Conservation (phyloP, 2,329 filamentous ascomycete species). For the Lomentospora prolificans region DNA sequence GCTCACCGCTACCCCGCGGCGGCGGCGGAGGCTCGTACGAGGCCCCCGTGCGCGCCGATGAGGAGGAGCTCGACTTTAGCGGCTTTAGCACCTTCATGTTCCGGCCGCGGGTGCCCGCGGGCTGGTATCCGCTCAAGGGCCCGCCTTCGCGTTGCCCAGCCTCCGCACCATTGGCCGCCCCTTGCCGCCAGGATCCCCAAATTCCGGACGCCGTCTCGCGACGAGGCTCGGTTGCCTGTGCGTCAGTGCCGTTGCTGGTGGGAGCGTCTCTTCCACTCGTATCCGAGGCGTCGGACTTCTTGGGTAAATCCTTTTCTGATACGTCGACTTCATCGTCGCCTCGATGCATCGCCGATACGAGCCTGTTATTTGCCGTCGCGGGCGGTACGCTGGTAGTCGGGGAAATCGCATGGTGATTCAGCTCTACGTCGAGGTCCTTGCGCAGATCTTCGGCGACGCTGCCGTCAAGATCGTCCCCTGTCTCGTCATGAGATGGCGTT, state of each 20-base stretch:
- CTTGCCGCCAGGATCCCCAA: conserved; percentile 63
- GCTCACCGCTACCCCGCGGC: not conserved
- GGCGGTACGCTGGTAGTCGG: conserved; percentile 9
- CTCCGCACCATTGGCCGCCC: conserved; percentile 37
- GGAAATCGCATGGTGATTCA: conserved; percentile 2
- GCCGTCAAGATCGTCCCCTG: conserved; percentile 21
- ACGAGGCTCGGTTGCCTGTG: conserved; percentile 22
- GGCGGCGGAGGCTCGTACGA: conserved; percentile 38
- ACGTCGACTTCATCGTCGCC: conserved; percentile 1
- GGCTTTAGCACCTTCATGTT: conserved; percentile 89
- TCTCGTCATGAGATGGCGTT: conserved; percentile 2
- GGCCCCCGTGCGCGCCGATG: conserved; percentile 40
- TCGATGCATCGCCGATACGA: not conserved
- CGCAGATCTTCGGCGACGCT: conserved; percentile 17
- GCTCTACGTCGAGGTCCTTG: not conserved
- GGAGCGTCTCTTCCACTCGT: conserved; percentile 12
- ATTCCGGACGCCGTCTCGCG: conserved; percentile 46
- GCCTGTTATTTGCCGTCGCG: conserved; percentile 7
- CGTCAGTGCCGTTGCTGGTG: conserved; percentile 20
- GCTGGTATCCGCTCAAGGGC: conserved; percentile 59
- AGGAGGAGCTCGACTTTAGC: conserved; percentile 48
- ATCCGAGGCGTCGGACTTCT: not conserved
- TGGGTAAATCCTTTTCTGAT: conserved; percentile 4
- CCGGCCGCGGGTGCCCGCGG: conserved; percentile 49
- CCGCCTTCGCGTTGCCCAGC: conserved; percentile 41